Base-by-base conservation (phyloP, 768 basidiomycete species). In the Termitomyces sp. region DNA sequence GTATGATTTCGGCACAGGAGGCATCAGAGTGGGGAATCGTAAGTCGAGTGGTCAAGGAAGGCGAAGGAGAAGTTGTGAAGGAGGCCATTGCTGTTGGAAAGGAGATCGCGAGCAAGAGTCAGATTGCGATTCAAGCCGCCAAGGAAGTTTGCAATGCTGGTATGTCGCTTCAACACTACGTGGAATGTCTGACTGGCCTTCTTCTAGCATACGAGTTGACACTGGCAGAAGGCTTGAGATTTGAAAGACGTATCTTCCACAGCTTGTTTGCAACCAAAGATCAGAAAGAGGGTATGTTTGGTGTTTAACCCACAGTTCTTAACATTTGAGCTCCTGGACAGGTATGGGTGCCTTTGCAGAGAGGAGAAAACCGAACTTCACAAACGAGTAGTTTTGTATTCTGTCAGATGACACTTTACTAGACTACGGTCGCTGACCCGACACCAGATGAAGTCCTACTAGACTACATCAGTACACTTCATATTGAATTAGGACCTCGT, bases 121-220 rank as follows among this genome's bases (percentile, higher is more conserved):
- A 81, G 59, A 73, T 98, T 53, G 87, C 92, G 24, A 87, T 92
- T 16, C 85, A 89, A 69, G 93, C 94, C 32, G 86, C 78, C 35
- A 98, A 99, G 75, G 96, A 98, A 72, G 92, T 90, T 3, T 92
- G 98, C 63, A 96, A 97, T 70, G 89, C 86, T 46, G 86, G 90
- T 91, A 60, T 28, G 74, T 69, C 30, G 9, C 45, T 51, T 30
- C 40, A 40, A 22, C 45, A 24, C 33, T n/a, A 32, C 38, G n/a
- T 24, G 1, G 22, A 20, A 47, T 35, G 14, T 36, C 18, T 59
- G 12, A 58, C 26, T 20, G 28, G 52, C 18, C 14, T 58, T 33
- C n/a, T 53, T 52, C 18, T 64, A 84, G 95, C 93, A 22, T 89
- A 86, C 63, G 94, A 99, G 65, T 70, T 92, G 63, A 79, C 83